Evolutionary conservation across 768 basidiomycete species (phyloP), one percentile per base, ranked within the genome.

Genomic region (Pleurotus giganteus): DNA sequence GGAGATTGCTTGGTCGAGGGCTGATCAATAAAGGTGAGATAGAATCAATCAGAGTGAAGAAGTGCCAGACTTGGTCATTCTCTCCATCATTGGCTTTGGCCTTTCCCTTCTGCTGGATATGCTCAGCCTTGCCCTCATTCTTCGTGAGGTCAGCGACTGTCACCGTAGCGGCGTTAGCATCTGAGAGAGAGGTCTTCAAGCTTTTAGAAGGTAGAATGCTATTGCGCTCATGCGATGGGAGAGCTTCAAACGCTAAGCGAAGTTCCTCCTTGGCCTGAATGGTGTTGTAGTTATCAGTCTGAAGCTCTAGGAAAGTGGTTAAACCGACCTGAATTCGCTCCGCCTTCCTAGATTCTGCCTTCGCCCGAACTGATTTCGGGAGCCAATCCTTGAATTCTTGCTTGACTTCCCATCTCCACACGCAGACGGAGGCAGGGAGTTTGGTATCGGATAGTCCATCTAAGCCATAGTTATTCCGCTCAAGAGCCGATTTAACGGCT

Each of bases 341-440:
- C 21, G 75, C 72, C 7, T 76, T 68, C 62, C 93, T 78, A 7
- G 64, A 67, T 47, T 86, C 81, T 0, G 80, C 82, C 63, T 81
- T 89, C 58, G 87, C 84, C 58, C 74, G 73, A 11, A 78, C 76
- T 63, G 80, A 83, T 64, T 82, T 85, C 0, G 89, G 88, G 28
- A 94, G 66, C 81, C 86, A 87, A 54, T 81, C 75, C 55, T 72
- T 71, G 58, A 78, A 74, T 17, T 76, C 60, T 2, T 81, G 76
- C 61, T 81, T 83, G 9, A 89, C 85, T 66, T 96, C 94, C 94
- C 93, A 96, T 49, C 89, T 76, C 91, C 91, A 95, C 19, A 88
- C 72, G 58, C 81, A 85, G 29, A 90, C 69, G n/a, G 80, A 71
- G 5, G 85, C 81, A 12, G 87, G 85, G 19, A 74, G 63, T 64